phyloP scores from a whole-genome alignment of 208 protist genomes.

The Trypanosoma brucei region DNA sequence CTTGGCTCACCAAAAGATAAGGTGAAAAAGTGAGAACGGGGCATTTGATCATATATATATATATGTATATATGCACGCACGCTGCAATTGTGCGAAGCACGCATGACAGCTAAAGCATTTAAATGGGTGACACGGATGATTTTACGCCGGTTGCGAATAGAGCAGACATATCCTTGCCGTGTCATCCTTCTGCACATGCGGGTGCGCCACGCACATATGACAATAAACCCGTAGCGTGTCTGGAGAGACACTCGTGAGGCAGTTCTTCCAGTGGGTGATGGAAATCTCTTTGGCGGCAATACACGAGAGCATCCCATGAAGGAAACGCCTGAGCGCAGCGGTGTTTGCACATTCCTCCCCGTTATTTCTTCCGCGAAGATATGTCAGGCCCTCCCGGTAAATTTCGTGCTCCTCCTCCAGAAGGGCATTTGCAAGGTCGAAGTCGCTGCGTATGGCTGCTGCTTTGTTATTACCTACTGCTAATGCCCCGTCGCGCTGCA shows the following conservation, averaged over 20 bases:
- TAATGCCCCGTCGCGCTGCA: constrained; percentile 10
- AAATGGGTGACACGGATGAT: too few species aligned
- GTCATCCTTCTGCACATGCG: constrained; percentile 21
- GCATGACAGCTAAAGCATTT: not conserved
- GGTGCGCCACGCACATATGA: constrained; percentile 37
- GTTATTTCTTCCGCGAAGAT: constrained; percentile 1
- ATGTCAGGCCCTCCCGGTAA: constrained; percentile 28
- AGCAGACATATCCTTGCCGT: constrained; percentile 24
- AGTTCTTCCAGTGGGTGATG: constrained; percentile 39
- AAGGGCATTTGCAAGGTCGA: constrained; percentile 30
- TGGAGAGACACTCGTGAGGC: constrained; percentile 19
- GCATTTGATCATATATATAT: too few species aligned
- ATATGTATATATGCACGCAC: too few species aligned
- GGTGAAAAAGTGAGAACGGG: too few species aligned
- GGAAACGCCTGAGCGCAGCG: constrained; percentile 12
- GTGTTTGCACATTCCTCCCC: not conserved
- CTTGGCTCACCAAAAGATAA: too few species aligned
- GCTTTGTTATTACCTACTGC: not conserved
- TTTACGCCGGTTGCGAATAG: not conserved
- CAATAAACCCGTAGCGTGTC: constrained; percentile 65
- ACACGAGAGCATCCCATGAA: constrained; percentile 34
- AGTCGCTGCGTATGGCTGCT: constrained; percentile 26
- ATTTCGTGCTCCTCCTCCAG: constrained; percentile 42
- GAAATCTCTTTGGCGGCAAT: constrained; percentile 42
- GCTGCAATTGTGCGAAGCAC: not conserved